phyloP scores from a whole-genome alignment of 257 asterid species.

The Solanum acaule region DNA sequence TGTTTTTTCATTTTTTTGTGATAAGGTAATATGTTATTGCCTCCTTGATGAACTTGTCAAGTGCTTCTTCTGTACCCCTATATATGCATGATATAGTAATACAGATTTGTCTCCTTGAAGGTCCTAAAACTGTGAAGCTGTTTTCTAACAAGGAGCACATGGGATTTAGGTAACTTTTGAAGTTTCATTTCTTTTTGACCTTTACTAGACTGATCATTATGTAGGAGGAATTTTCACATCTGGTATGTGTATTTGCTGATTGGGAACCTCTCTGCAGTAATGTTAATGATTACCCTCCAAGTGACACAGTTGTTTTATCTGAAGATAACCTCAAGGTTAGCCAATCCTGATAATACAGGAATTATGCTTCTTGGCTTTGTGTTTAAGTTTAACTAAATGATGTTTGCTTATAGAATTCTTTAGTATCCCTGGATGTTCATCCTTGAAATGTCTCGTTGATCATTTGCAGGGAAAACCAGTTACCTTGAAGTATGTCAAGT shows the following conservation, averaged over 20 bases:
- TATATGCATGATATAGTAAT: not conserved
- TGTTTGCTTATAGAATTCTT: not conserved
- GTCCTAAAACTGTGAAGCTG: slow-evolving; percentile 74
- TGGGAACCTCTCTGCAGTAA: slow-evolving; percentile 32
- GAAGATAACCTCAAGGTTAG: slow-evolving; percentile 82
- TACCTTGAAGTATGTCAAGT: slow-evolving; percentile 63
- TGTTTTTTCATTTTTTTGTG: not conserved
- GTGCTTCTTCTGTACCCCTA: not conserved
- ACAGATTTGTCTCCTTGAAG: slow-evolving; percentile 15
- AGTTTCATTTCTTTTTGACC: not conserved
- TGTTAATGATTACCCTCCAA: slow-evolving; percentile 70
- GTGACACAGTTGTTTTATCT: slow-evolving; percentile 50
- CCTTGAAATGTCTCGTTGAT: not conserved
- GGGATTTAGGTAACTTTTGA: slow-evolving; percentile 78
- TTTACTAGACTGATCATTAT: not conserved
- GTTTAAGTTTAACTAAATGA: not conserved
- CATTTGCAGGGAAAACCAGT: slow-evolving; percentile 59
- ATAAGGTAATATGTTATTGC: not conserved
- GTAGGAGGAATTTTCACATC: not conserved
- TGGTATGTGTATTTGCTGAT: not conserved
- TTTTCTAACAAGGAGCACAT: slow-evolving; percentile 78
- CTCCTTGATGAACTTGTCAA: not conserved
- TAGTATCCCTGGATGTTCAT: not conserved
- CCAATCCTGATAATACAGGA: slow-evolving; percentile 3
- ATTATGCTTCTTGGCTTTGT: not conserved